A percentile compares a stretch with the other conserved stretches of the same genome.
phyloP scores from a whole-genome alignment of 1,284 basidiomycete genomes.

The Mycena sp. region DNA sequence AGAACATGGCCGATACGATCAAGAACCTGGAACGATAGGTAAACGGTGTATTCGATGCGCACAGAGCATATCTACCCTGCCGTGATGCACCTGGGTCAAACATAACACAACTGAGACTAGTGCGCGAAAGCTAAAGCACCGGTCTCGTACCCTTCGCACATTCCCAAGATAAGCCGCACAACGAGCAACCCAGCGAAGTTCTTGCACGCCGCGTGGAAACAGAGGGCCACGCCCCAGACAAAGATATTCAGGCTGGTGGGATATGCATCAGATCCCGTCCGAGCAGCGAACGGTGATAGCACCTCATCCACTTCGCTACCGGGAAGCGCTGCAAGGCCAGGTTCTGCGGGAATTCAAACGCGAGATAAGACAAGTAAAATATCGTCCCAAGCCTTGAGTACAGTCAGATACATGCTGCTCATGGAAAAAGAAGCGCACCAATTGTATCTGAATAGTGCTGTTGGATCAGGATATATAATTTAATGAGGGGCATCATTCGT shows the following conservation, averaged over 20 bases:
- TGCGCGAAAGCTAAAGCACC: background rate
- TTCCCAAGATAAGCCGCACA: conserved; percentile 72
- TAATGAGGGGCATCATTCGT: background rate
- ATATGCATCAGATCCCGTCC: background rate
- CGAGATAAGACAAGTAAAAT: conserved; percentile 74
- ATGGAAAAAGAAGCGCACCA: background rate
- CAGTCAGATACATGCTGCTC: background rate
- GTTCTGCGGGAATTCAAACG: conserved; percentile 45
- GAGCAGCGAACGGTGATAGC: background rate
- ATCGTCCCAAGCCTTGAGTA: conserved; percentile 40
- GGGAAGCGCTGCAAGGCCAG: conserved; percentile 77
- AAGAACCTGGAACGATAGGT: conserved; percentile 54
- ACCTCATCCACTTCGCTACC: conserved; percentile 87
- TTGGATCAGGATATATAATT: background rate
- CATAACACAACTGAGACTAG: too few species aligned
- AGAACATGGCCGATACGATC: conserved; percentile 83
- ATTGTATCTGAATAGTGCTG: conserved; percentile 7
- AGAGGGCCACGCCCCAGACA: conserved; percentile 71
- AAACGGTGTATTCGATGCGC: background rate
- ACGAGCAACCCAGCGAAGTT: conserved; percentile 76
- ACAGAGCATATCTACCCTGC: conserved; percentile 51
- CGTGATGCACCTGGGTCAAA: conserved; percentile 63
- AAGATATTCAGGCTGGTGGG: conserved; percentile 68
- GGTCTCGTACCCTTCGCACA: conserved; percentile 68
- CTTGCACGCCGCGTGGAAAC: conserved; percentile 75